A percentile compares a stretch with the other conserved stretches of the same genome.
These are phyloP conservation scores for Erysimum cheiri DNA, from an alignment of 441 rosid species.

Conservation along the genomic window DNA sequence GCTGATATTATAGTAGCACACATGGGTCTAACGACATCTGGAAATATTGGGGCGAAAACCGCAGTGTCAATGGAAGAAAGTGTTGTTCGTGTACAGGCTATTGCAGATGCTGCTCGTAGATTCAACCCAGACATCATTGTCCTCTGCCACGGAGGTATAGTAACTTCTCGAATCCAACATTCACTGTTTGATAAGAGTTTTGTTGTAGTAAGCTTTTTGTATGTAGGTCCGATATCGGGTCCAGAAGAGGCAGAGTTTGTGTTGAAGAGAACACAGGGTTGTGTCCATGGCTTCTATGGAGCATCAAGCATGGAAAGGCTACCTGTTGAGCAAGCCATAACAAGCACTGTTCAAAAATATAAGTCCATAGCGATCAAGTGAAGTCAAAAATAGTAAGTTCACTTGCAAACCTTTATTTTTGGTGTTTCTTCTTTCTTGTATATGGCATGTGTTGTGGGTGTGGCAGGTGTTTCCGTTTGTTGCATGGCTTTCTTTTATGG, in stretches of 20 bases:
- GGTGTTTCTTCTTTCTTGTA: background rate
- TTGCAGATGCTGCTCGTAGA: slow-evolving; percentile 79
- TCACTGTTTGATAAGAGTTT: slow-evolving; percentile 2
- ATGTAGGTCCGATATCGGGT: slow-evolving; percentile 86
- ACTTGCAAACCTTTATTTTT: background rate
- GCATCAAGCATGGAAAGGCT: slow-evolving; percentile 99
- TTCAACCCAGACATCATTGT: slow-evolving; percentile 69
- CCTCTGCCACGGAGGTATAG: slow-evolving; percentile 91
- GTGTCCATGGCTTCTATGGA: slow-evolving; percentile 92
- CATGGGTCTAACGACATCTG: slow-evolving; percentile 94
- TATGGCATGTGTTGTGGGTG: slow-evolving; percentile 19
- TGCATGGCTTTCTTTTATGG: slow-evolving; percentile 8
- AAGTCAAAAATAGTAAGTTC: slow-evolving; percentile 35
- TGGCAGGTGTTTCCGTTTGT: slow-evolving; percentile 4
- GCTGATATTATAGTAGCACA: slow-evolving; percentile 96
- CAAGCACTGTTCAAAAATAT: slow-evolving; percentile 71
- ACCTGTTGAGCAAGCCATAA: slow-evolving; percentile 86
- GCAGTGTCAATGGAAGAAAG: slow-evolving; percentile 84
- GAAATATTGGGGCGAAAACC: slow-evolving; percentile 89
- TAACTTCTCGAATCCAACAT: background rate
- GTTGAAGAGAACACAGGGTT: slow-evolving; percentile 67
- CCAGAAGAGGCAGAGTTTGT: slow-evolving; percentile 79
- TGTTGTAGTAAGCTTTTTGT: slow-evolving; percentile 1
- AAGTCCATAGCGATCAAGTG: slow-evolving; percentile 73
- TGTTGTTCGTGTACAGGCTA: slow-evolving; percentile 74